Base-by-base conservation (phyloP, 208 protist genomes). In the Acanthamoeba rhysodes region DNA sequence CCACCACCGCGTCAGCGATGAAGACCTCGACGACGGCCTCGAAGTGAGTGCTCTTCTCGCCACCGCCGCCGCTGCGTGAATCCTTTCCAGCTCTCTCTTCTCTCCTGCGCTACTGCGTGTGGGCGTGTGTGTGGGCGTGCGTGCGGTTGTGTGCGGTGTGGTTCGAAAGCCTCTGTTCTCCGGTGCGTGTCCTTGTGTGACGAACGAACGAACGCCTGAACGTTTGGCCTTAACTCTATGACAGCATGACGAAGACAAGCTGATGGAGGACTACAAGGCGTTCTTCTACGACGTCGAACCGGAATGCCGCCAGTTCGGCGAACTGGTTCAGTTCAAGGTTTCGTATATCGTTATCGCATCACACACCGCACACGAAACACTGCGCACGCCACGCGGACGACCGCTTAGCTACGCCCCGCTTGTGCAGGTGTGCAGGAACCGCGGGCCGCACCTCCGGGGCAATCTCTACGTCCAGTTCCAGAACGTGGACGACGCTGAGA, bases 251-350 rank as follows among this genome's bases (percentile, higher is more conserved):
- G 82, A 90, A 90, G 50, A 32, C n/a, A 37, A 37, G 53, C 48
- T 90, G 37, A 94, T 94, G 90, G 68, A 34, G 62, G 68, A 70
- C 70, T 94, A 84, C 45, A 22, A n/a, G n/a, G 90, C 53, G 16
- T 94, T 94, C 70, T 94, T 66, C 53, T 34, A 94, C 12, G 90
- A 94, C 50, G 90, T 94, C 16, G 62, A 84, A n/a, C 90, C 90
- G 7, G 90, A 94, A 32, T 80, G 27, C 37, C 68, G 68, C 27
- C n/a, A 48, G 16, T 41, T 62, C 27, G 90, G 90, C 90, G 68
- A 53, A 20, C 24, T 94, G 27, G 1, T 82, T 9, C 90, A 94
- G 50, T 94, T 94, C 70, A 94, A 80, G 53, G 84, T 91, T 72
- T 22, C 50, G 14, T 14, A 24, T 55, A 8, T 12, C 45, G 3